A percentile compares a stretch with the other conserved stretches of the same genome.
phyloP scores from a whole-genome alignment of 73 alveolate genomes.

The Urostyla sp. region DNA sequence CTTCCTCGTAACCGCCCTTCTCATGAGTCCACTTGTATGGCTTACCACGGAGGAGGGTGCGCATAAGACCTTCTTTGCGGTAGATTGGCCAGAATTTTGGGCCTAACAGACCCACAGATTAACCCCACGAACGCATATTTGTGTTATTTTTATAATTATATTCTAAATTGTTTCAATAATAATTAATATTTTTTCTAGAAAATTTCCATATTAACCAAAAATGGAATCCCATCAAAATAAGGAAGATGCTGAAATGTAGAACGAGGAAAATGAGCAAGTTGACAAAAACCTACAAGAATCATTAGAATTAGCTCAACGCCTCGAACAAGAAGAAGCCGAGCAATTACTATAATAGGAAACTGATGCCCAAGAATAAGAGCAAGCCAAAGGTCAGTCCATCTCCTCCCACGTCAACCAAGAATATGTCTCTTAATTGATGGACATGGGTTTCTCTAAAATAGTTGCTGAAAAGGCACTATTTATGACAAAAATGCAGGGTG shows the following conservation, averaged over 20 bases:
- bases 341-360: too few relatives aligned
- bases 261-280: too few relatives aligned
- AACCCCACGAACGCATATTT: slow-evolving; percentile 77
- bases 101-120: slow-evolving; percentile 67
- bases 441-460: slow-evolving; percentile 76
- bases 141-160: background rate
- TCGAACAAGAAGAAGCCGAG: too few relatives aligned
- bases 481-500: slow-evolving; percentile 29
- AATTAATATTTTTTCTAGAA: slow-evolving; percentile 10
- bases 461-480: slow-evolving; percentile 81
- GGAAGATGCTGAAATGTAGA: too few relatives aligned
- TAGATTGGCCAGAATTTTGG: slow-evolving; percentile 76
- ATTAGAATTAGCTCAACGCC: too few relatives aligned
- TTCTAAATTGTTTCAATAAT: background rate
- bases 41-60: slow-evolving; percentile 78
- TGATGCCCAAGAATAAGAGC: too few relatives aligned
- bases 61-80: slow-evolving; percentile 75
- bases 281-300: too few relatives aligned
- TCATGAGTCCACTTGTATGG: slow-evolving; percentile 70
- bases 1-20: slow-evolving; percentile 74
- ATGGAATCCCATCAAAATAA: too few relatives aligned
- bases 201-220: too few relatives aligned
- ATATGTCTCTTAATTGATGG: slow-evolving; percentile 44
- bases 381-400: slow-evolving; percentile 70
- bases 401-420: slow-evolving; percentile 63